Base-by-base conservation (phyloP, 257 asterid genomes). In the Primulina tabacum region DNA sequence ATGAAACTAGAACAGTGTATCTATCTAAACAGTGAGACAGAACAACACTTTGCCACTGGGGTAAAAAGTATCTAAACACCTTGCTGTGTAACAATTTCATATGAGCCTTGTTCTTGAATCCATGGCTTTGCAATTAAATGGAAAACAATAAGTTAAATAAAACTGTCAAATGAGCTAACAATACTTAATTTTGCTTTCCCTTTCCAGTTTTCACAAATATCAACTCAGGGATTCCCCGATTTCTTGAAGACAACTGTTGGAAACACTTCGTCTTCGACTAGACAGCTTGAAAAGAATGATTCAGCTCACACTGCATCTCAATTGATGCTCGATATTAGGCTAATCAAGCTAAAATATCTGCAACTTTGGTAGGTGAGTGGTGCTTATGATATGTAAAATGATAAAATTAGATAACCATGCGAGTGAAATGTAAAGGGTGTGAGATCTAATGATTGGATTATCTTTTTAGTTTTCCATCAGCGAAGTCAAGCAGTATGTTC, bases 401-500 rank as follows among this genome's bases (percentile, higher is more conserved):
- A 71, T 53, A 32, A 30, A 34, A 65, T 65, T 43, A 40, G 38
- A 43, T 50, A 32, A 50, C 2, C 2, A 73, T 52, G 11, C 29
- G 62, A 14, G 63, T 9, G n/a, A 30, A 47, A 21, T 60, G 35
- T 34, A 63, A 43, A 56, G 56, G 34, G 68, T 68, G 64, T 63
- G 47, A 52, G 30, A 24, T 57, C 59, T 35, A 21, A 24, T 7
- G 53, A 26, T 20, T 50, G 63, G 21, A 35, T 7, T 6, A 14
- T 60, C 40, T 21, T 35, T 10, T 6, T 16, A 28, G 52, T 58
- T 52, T 20, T 57, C 62, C 16, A 33, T 77, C 62, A 61, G 57
- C 68, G 32, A 37, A 38, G 64, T 26, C 50, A 59, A 35, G 56
- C 37, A 35, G 16, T 32, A 37, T 29, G 71, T 73, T 30, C 70